These are phyloP conservation scores for Paramecium caudatum DNA, from an alignment of 73 alveolate species.

Conservation along the genomic window DNA sequence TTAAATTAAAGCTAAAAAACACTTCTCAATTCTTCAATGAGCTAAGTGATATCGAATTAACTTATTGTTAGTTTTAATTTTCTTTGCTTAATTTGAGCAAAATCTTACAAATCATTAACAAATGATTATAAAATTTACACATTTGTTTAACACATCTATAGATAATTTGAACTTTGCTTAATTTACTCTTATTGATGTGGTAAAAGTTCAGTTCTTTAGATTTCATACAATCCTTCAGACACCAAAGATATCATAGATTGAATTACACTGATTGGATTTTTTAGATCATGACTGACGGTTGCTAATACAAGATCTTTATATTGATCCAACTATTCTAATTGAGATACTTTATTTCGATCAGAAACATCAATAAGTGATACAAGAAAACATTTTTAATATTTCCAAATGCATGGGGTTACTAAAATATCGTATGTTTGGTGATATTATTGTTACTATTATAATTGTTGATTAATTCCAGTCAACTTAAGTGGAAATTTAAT, in stretches of 20 bases:
- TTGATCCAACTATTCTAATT: background rate
- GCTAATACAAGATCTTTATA: slow-evolving; percentile 46
- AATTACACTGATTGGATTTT: background rate
- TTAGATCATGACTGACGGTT: slow-evolving; percentile 43
- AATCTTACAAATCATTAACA: slow-evolving; percentile 52
- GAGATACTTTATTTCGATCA: background rate
- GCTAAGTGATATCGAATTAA: background rate
- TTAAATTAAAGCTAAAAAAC: background rate
- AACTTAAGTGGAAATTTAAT: background rate
- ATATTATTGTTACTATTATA: background rate
- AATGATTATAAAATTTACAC: background rate
- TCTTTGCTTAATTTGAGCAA: background rate
- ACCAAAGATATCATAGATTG: background rate
- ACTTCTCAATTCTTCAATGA: background rate
- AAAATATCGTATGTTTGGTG: background rate
- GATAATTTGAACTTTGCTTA: background rate
- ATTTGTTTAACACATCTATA: background rate
- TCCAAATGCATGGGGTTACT: slow-evolving; percentile 8
- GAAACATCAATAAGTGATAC: background rate
- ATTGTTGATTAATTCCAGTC: too few relatives aligned
- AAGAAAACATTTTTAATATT: background rate
- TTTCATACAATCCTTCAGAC: background rate
- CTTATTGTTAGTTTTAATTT: background rate
- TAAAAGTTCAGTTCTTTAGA: background rate
- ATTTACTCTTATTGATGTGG: too few relatives aligned